Percentiles rank a stretch among this genome's conserved stretches.
phyloP scores from a whole-genome alignment of 1,284 basidiomycete species.

The Athelia psychrophila region DNA sequence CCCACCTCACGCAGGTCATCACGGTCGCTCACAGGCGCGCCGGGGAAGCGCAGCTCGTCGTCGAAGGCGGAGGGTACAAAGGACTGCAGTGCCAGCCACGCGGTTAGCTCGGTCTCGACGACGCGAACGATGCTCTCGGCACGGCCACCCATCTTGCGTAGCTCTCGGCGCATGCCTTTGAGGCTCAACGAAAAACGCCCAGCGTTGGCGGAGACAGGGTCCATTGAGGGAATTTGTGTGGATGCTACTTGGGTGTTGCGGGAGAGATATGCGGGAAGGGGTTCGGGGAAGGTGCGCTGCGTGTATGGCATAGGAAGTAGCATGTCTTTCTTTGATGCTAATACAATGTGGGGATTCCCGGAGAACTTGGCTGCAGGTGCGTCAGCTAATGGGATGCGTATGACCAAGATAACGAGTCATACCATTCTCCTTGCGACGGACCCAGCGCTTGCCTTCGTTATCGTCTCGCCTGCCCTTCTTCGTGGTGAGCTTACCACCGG shows the following conservation, averaged over 20 bases:
- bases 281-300: constrained; percentile 67
- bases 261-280: constrained; percentile 65
- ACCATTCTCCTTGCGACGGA: constrained; percentile 76
- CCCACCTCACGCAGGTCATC: constrained; percentile 59
- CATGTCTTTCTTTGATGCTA: constrained; percentile 56
- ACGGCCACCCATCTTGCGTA: constrained; percentile 59
- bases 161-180: constrained; percentile 66
- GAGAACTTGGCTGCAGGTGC: constrained; percentile 54
- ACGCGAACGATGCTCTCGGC: constrained; percentile 60
- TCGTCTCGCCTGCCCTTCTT: constrained; percentile 45
- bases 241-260: constrained; percentile 55
- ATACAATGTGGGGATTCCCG: constrained; percentile 67
- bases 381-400: neutral
- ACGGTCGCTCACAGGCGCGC: constrained; percentile 47
- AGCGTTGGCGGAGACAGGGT: constrained; percentile 58
- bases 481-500: constrained; percentile 15
- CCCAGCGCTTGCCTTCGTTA: constrained; percentile 74
- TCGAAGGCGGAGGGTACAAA: constrained; percentile 43
- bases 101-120: constrained; percentile 59
- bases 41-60: constrained; percentile 29
- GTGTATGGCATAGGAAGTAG: constrained; percentile 39
- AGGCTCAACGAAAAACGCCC: constrained; percentile 74
- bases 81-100: constrained; percentile 66
- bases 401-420: constrained; percentile 13
- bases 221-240: constrained; percentile 33